Evolutionary conservation across 192 early-diverging fungal species (phyloP), one percentile per base, ranked within the genome.

Genomic region (Allomyces macrogynus): DNA sequence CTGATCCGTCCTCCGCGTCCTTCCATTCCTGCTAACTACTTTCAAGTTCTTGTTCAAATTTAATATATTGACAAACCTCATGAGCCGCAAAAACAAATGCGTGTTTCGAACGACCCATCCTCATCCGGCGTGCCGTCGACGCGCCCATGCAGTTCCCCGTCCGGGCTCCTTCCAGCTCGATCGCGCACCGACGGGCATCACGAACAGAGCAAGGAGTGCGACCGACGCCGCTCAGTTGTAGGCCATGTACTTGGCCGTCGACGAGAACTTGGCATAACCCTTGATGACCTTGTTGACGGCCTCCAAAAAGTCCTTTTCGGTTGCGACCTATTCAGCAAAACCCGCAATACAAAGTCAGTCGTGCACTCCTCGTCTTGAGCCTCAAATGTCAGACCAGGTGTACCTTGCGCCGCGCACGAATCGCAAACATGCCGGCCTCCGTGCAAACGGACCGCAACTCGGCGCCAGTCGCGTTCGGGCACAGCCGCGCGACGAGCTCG

Each of bases 361-460:
- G 3, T 10, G 5, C 5, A 2, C 42, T 4, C 24, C 43, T 69
- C 32, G 32, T 8, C 3, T 40, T 8, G 32, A 26, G 32, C 23
- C 16, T 16, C 23, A 64, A 16, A 63, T 10, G 12, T 16, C 5
- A 40, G n/a, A 20, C 43, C 57, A 16, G 18, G 0, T 54, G 40
- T 66, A 79, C 83, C 87, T 97, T 97, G 83, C 94, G 86, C 73
- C 96, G 82, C 63, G 92, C 88, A 14, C 96, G 82, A 68, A 99
- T 99, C 2, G 96, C 96, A 83, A 92, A 99, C 96, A 99, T 99
- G 65, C 96, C 96, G 10, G 96, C 94, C 77, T 99, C 96, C 27
- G 96, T 99, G 79, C 96, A 99, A 63, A 99, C 96, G 73, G 87
- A 89, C 67, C 96, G 86, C 64, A 99, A 78, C 77, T 99, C 96